These are phyloP conservation scores for Phytopythium kandeliae DNA, from an alignment of 352 stramenopile genomes.

Conservation along the genomic window DNA sequence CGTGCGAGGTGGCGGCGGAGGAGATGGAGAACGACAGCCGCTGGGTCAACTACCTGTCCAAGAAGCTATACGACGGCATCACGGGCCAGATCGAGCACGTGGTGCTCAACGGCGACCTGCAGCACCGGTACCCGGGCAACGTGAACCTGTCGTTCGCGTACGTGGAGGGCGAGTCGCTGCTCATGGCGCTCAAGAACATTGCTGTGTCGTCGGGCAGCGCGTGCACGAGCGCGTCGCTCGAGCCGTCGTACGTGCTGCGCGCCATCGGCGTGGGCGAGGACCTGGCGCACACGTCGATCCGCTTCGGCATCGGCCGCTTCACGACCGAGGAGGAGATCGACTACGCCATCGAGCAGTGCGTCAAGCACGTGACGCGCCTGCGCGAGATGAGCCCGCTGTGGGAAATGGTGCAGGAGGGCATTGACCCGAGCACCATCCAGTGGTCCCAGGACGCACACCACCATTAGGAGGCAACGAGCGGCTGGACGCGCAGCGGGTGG, in stretches of 20 bases:
- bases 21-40: constrained; percentile 96
- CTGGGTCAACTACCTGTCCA: constrained; percentile 93
- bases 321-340: constrained; percentile 98
- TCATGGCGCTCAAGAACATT: constrained; percentile 99
- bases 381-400: constrained; percentile 99
- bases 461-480: constrained; percentile 10
- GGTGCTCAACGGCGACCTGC: constrained; percentile 94
- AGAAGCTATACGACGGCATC: constrained; percentile 91
- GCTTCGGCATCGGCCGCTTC: constrained; percentile 97
- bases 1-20: constrained; percentile 88
- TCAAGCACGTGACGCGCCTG: constrained; percentile 94
- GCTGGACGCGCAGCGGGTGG: no score
- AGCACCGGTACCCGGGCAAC: constrained; percentile 94
- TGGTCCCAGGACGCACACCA: constrained; percentile 96
- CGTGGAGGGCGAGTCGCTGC: constrained; percentile 98
- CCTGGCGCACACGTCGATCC: constrained; percentile 97
- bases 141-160: constrained; percentile 99
- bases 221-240: constrained; percentile 96
- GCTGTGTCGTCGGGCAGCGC: constrained; percentile 96
- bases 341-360: constrained; percentile 92
- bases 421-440: constrained; percentile 99
- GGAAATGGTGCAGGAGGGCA: constrained; percentile 99
- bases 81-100: constrained; percentile 87
- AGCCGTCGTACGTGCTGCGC: constrained; percentile 98
- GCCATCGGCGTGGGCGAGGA: constrained; percentile 98